A percentile compares a stretch with the other conserved stretches of the same genome.
phyloP scores from a whole-genome alignment of 768 basidiomycete genomes.

The Lentinula edodes region DNA sequence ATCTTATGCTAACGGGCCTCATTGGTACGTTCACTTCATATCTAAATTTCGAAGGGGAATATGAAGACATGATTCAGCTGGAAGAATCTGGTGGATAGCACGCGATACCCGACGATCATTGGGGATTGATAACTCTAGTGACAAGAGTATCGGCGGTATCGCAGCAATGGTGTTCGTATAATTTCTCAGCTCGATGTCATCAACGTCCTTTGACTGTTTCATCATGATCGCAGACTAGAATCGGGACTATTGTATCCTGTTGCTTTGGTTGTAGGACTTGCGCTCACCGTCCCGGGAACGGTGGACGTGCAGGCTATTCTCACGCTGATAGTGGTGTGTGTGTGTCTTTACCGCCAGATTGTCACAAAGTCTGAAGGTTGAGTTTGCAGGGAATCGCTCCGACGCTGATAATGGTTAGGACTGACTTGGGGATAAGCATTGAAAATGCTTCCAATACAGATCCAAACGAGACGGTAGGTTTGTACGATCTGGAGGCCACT shows the following conservation, averaged over 20 bases:
- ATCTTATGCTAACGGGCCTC: not conserved
- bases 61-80: not conserved
- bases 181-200: not conserved
- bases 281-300: not conserved
- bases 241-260: not conserved
- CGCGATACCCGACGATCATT: not conserved
- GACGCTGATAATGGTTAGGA: conserved; percentile 2
- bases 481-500: not conserved
- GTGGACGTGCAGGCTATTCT: not conserved
- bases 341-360: not conserved
- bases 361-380: not conserved
- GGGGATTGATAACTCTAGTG: not conserved
- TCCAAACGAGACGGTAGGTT: not conserved
- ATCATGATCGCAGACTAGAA: not conserved
- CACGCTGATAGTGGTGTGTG: not conserved
- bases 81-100: conserved; percentile 2
- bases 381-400: not conserved
- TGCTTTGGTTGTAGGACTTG: not conserved
- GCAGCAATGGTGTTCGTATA: not conserved
- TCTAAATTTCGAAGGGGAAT: not conserved
- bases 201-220: not conserved
- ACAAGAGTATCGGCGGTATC: not conserved
- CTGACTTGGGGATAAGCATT: not conserved
- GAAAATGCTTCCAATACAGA: not conserved
- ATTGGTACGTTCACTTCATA: not conserved